Base-by-base conservation (phyloP, 441 rosid species). In the Adansonia gregorii region DNA sequence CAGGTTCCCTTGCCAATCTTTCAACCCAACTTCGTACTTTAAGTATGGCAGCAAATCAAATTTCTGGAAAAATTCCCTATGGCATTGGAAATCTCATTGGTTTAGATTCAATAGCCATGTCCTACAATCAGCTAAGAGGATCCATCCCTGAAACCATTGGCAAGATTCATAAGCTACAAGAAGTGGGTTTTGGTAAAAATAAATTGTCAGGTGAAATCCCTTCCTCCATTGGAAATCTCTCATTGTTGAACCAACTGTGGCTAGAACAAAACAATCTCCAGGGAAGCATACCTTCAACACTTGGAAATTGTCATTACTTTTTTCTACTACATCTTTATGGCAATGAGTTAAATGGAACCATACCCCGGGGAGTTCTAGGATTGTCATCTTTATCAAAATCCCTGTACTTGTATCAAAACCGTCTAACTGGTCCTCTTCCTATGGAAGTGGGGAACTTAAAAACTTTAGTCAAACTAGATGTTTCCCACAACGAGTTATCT, bases 371-470 rank as follows among this genome's bases (percentile, higher is more conserved):
- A 74, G 0, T 79, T 10, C 2, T 68, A 1, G 43, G 65, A 19
- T 55, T n/a, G 9, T 22, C 65, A 6, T 59, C 82, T 39, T 4
- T 79, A 9, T 31, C 70, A 17, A 12, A 27, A 2, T 2, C 9
- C 8, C 45, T 74, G 15, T 3, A 35, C 43, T 12, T 79, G 8
- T 55, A 61, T 46, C 22, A 17, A 1, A 82, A 79, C 20, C 35
- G 5, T 9, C 1, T 82, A 4, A 22, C 67, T 0, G 82, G 85
- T 12, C 48, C 24, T 8, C 12, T 82, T n/a, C 82, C 85, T 6
- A 4, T 14, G 3, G 54, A 73, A 48, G 55, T 78, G 39, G 79
- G 77, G 20, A 75, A 58, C 2, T 43, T 82, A 10, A 39, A 1
- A 45, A 76, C 3, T 6, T 65, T 76, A 1, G 51, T 0, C 0